phyloP scores from a whole-genome alignment of 2,329 filamentous ascomycete species.

The Neonectria punicea region DNA sequence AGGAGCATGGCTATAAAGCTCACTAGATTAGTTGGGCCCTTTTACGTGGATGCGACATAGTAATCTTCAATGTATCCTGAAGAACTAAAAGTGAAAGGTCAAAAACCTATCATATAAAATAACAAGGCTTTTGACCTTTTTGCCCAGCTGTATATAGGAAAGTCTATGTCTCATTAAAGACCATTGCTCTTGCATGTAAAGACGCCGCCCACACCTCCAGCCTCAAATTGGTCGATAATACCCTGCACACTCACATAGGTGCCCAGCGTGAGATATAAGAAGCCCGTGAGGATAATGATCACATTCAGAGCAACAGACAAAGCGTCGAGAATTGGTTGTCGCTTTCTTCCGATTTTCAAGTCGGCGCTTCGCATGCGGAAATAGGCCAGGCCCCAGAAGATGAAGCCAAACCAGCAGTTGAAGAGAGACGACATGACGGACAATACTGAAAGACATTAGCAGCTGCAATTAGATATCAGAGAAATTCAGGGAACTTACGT shows the following conservation, averaged over 20 bases:
- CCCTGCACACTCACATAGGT: constrained; percentile 82
- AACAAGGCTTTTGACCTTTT: too few species aligned
- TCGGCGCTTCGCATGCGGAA: constrained; percentile 78
- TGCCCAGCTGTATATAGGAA: too few species aligned
- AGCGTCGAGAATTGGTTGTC: constrained; percentile 60
- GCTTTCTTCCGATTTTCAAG: constrained; percentile 59
- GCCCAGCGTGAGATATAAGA: constrained; percentile 82
- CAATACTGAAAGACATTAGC: constrained; percentile 55
- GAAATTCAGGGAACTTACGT: constrained; percentile 51
- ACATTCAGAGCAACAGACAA: constrained; percentile 74
- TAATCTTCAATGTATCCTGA: too few species aligned
- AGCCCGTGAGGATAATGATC: constrained; percentile 75
- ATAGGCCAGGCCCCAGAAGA: constrained; percentile 89
- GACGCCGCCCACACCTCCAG: constrained; percentile 72
- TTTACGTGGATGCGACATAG: too few species aligned
- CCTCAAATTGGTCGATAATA: constrained; percentile 78
- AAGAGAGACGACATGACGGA: constrained; percentile 86
- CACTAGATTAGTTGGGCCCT: too few species aligned
- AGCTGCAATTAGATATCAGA: rapidly evolving
- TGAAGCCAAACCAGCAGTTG: constrained; percentile 93
- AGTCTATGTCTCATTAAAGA: constrained; percentile 50
- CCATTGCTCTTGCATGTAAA: constrained; percentile 82
- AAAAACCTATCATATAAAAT: too few species aligned
- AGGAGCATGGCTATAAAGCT: too few species aligned
- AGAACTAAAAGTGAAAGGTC: too few species aligned